Base-by-base conservation (phyloP, 805 yeast species). In the Teunomyces aglyptinius region DNA sequence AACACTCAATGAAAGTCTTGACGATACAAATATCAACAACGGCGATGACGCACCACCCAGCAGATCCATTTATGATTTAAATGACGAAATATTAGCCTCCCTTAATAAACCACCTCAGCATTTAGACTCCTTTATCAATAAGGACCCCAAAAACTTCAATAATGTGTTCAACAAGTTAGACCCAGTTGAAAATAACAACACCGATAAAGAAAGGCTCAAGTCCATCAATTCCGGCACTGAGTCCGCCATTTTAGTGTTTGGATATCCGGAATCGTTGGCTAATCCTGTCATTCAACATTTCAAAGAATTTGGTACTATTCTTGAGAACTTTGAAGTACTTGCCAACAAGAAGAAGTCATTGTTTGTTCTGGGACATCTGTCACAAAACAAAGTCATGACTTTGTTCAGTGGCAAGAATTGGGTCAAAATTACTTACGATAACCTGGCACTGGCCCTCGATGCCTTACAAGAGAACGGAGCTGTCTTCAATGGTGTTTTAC, bases 391-490 rank as follows among this genome's bases (percentile, higher is more conserved):
- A 27, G 50, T 53, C 63, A 70, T 58, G 47, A 95, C 97, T 3
- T 84, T 92, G 6, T 86, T 81, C 64, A 78, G 91, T 10, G 98
- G 98, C 1, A 78, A 82, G 39, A 83, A 88, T 33, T 92, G 98
- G 98, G 82, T 91, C n/a, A 87, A 90, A 60, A 62, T 92, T 45
- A 91, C 97, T 3, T 94, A 81, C 63, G 85, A 82, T 47, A 84
- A 83, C 48, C 79, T 86, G 6, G 71, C 84, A 1, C 77, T 91
- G 7, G 97, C 96, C 2, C 64, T 81, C 13, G 81, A 96, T 46
- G 97, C 99, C 0, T 68, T 91, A 38, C 83, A 86, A 52, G 96
- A 90, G 59, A 87, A 89, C 60, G 96, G 96, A 3, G 64, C 75
- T 10, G 76, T 83, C 5, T 79, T 85, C 57, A 86, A 84, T 45